phyloP scores from a whole-genome alignment of 176 grass and related monocot genomes.

The Echinochloa phyllopogon region DNA sequence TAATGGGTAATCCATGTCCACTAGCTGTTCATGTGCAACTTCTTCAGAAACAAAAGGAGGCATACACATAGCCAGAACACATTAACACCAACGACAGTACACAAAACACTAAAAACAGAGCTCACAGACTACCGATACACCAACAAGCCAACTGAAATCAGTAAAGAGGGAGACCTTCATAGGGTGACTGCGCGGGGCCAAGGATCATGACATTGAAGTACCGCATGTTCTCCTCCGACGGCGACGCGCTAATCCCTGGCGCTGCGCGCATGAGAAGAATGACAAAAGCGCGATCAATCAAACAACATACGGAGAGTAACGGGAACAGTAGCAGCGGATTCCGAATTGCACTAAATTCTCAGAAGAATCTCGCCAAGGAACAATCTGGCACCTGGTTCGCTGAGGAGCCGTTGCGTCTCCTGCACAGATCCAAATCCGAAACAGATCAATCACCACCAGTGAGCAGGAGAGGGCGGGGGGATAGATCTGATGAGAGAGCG shows the following conservation, averaged over 20 bases:
- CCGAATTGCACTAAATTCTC: slow-evolving; percentile 36
- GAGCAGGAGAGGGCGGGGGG: background rate
- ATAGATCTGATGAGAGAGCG: slow-evolving; percentile 11
- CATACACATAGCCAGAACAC: background rate
- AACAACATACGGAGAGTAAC: background rate
- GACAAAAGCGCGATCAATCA: slow-evolving; percentile 26
- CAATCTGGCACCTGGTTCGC: slow-evolving; percentile 71
- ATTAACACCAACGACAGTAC: background rate
- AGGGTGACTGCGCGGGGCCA: slow-evolving; percentile 80
- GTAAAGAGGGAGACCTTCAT: slow-evolving; percentile 52
- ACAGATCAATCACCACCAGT: slow-evolving; percentile 3
- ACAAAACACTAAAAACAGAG: background rate
- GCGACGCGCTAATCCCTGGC: slow-evolving; percentile 90
- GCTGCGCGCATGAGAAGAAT: slow-evolving; percentile 45
- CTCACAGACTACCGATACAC: background rate
- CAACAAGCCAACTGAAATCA: background rate
- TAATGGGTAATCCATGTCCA: background rate
- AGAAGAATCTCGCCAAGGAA: background rate
- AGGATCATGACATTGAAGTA: slow-evolving; percentile 99
- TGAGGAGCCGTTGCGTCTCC: slow-evolving; percentile 94
- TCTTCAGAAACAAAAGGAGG: background rate
- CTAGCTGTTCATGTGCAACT: background rate
- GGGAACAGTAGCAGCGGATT: background rate
- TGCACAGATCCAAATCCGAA: slow-evolving; percentile 57
- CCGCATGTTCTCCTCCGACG: slow-evolving; percentile 94